A percentile compares a stretch with the other conserved stretches of the same genome.
Evolutionary conservation across 2,329 filamentous ascomycete species (phyloP).

Genomic region (Fusarium globosum): DNA sequence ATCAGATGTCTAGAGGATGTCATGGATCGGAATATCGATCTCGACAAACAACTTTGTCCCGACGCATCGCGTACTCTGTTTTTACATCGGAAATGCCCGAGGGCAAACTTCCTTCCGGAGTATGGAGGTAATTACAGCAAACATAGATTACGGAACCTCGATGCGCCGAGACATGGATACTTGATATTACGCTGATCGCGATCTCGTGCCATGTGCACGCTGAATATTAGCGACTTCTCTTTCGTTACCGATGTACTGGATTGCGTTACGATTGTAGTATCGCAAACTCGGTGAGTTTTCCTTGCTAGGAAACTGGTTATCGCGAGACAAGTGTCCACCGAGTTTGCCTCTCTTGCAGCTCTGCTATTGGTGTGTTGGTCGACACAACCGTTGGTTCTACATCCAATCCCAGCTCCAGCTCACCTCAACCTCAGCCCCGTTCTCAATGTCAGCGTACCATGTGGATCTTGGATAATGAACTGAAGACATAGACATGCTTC

Average conservation of each 20-base stretch:
- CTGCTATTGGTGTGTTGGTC: conserved; percentile 31
- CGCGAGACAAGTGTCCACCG: conserved; percentile 17
- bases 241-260: conserved; percentile 20
- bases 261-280: conserved; percentile 7
- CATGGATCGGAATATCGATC: neutral
- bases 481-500: neutral
- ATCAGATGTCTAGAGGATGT: conserved; percentile 2
- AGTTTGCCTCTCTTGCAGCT: conserved; percentile 9
- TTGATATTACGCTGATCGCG: conserved; percentile 2
- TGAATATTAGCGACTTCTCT: conserved; percentile 11
- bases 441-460: conserved; percentile 6
- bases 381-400: neutral
- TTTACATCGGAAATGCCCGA: neutral
- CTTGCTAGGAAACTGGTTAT: conserved; percentile 3
- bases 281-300: neutral
- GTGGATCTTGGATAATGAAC: neutral
- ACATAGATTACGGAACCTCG: neutral
- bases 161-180: neutral
- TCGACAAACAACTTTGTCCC: neutral
- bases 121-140: neutral
- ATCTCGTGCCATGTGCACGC: conserved; percentile 9
- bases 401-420: neutral
- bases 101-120: neutral
- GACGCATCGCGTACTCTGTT: neutral
- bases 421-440: neutral